Conservation (phyloP, 2,329 filamentous ascomycete genomes). For the Alternaria sp. region DNA sequence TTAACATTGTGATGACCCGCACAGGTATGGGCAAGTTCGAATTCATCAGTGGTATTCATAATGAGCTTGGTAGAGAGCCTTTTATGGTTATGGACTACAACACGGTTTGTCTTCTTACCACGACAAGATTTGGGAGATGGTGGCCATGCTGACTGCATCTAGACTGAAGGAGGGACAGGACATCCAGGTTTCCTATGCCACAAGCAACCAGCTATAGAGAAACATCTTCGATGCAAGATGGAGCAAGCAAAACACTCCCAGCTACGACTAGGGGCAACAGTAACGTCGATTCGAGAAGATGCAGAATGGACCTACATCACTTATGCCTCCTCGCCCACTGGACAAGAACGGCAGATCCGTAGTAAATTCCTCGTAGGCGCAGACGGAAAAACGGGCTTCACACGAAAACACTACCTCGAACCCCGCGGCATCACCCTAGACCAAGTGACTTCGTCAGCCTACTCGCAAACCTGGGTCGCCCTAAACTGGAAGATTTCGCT, state of each 20-base stretch:
- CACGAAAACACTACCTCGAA: constrained; percentile 5
- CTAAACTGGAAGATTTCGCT: not conserved
- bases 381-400: not conserved
- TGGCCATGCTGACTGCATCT: not conserved
- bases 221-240: not conserved
- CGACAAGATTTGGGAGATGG: not conserved
- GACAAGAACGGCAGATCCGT: not conserved
- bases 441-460: not conserved
- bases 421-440: not conserved
- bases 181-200: not conserved
- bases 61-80: not conserved
- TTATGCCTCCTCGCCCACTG: not conserved
- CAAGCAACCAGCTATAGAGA: not conserved
- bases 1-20: not conserved
- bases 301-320: not conserved
- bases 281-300: not conserved
- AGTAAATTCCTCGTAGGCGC: constrained; percentile 1
- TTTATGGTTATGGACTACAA: not conserved
- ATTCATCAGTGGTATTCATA: not conserved
- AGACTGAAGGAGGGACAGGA: not conserved
- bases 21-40: not conserved
- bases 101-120: not conserved
- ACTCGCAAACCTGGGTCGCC: not conserved
- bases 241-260: not conserved
- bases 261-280: not conserved